phyloP scores from a whole-genome alignment of 163 green algal species.

The Chloroidium sp. region DNA sequence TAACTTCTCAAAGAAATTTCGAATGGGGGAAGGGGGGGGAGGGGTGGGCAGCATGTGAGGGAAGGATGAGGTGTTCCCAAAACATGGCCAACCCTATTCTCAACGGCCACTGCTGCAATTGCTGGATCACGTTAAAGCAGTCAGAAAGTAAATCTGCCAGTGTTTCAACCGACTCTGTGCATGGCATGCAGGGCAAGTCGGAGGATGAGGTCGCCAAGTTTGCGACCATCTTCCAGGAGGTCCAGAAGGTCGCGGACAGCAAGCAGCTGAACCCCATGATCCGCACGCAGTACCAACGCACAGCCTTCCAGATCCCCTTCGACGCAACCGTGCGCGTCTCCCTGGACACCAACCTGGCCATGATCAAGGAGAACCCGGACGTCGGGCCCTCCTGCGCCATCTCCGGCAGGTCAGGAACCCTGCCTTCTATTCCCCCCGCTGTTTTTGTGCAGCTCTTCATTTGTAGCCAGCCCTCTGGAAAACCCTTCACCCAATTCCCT shows the following conservation, averaged over 20 bases:
- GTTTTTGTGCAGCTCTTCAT: too few species aligned
- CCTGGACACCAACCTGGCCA: slow-evolving; percentile 89
- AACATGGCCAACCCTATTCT: too few species aligned
- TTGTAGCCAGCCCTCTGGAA: too few species aligned
- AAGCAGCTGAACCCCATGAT: slow-evolving; percentile 87
- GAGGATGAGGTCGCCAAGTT: slow-evolving; percentile 35
- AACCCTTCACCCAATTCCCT: background rate
- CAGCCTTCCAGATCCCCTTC: slow-evolving; percentile 83
- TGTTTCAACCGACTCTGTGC: background rate
- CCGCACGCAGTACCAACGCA: slow-evolving; percentile 89
- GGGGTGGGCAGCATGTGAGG: too few species aligned
- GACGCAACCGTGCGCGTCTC: slow-evolving; percentile 70
- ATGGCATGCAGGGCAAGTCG: slow-evolving; percentile 29
- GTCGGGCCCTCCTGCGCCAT: slow-evolving; percentile 41
- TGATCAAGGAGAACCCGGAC: slow-evolving; percentile 91
- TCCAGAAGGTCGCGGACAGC: slow-evolving; percentile 68
- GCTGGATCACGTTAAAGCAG: too few species aligned
- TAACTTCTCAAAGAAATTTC: too few species aligned
- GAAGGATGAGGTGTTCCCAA: too few species aligned
- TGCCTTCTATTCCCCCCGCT: too few species aligned
- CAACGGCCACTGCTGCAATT: too few species aligned
- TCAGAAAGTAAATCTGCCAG: background rate
- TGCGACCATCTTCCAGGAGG: slow-evolving; percentile 36
- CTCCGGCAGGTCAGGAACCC: too few species aligned
- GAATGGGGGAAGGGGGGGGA: too few species aligned